Base-by-base conservation (phyloP, 306 rosid genomes). In the Ormosia emarginata region DNA sequence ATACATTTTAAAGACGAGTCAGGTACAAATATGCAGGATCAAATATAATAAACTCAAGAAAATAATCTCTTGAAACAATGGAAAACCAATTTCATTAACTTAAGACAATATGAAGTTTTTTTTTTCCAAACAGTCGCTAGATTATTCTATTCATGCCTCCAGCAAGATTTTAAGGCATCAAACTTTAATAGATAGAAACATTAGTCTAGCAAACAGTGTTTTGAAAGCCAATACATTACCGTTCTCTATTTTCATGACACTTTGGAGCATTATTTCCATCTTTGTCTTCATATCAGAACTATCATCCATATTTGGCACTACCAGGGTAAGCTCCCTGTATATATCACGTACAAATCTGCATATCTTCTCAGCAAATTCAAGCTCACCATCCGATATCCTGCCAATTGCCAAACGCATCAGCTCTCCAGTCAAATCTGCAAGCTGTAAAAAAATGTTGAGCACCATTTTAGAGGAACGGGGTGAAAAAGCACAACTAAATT, bases 361-460 rank as follows among this genome's bases (percentile, higher is more conserved):
- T 61, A 95, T 95, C 78, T 88, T 89, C 84, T 91, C 44, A 43
- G 99, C 94, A 80, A 84, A 95, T 57, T 93, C 94, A 84, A 92
- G 86, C 71, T 95, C 99, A 30, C 99, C 98, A 63, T 93, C 98
- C 24, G 97, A 90, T 84, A 95, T 92, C 66, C 91, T 90, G 71
- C 99, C 99, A 77, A 95, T 95, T 14, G 99, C 99, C 88, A 95
- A 70, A 58, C 99, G 93, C 99, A 95, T 95, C 74, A 95, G 91
- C 89, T 95, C 99, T 75, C 99, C 99, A 33, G 97, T 93, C 88
- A 95, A 90, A 85, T 95, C 98, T 52, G 98, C 96, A 87, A 95
- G 91, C 99, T 95, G 91, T 65, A 80, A 83, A 77, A 47, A 39
- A 88, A 82, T 43, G 85, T 56, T n/a, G 17, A 71, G 74, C 32